Evolutionary conservation across 306 rosid species (phyloP).

Genomic region (Casuarina cunninghamiana): DNA sequence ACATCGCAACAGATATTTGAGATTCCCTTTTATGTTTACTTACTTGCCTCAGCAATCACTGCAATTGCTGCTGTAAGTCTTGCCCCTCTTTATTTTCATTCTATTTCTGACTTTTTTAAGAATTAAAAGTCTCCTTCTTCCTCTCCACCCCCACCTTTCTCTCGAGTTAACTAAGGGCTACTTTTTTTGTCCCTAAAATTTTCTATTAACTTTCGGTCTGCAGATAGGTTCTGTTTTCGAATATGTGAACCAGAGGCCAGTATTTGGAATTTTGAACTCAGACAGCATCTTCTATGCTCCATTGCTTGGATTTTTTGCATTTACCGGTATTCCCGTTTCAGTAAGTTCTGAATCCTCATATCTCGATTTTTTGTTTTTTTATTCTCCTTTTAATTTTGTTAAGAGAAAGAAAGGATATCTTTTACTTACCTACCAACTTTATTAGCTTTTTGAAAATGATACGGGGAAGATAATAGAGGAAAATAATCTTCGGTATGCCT

Average conservation of each 20-base stretch:
- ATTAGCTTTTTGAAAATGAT: too few relatives aligned
- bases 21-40: slow-evolving; percentile 66
- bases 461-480: too few relatives aligned
- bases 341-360: slow-evolving; percentile 39
- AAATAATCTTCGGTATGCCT: too few relatives aligned
- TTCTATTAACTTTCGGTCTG: background rate
- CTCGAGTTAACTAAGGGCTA: too few relatives aligned
- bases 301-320: slow-evolving; percentile 80
- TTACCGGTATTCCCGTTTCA: slow-evolving; percentile 86
- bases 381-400: background rate
- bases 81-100: background rate
- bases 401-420: too few relatives aligned
- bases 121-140: too few relatives aligned
- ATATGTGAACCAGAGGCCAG: slow-evolving; percentile 81
- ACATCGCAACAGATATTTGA: slow-evolving; percentile 45
- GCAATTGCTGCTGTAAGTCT: slow-evolving; percentile 95
- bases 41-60: slow-evolving; percentile 79
- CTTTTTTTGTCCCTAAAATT: background rate
- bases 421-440: too few relatives aligned
- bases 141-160: too few relatives aligned
- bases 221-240: slow-evolving; percentile 94
- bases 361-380: background rate
- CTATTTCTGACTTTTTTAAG: background rate
- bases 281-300: slow-evolving; percentile 90
- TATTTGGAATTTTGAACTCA: slow-evolving; percentile 69